Base-by-base conservation (phyloP, 495 filamentous ascomycete species). In the Neurospora sp. region DNA sequence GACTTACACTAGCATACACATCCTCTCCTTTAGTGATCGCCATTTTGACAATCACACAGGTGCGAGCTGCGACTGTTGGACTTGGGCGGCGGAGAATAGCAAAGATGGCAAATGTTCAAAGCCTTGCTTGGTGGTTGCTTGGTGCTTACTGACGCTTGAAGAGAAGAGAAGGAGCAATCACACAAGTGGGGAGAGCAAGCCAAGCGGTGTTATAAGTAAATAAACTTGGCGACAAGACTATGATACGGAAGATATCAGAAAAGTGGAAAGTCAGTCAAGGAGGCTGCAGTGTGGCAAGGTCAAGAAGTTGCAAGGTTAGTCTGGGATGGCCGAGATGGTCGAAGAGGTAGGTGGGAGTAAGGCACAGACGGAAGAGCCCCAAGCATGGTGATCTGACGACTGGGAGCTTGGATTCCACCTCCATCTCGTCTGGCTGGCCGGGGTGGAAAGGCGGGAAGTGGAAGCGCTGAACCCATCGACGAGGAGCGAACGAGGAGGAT, bases 1-100 rank as follows among this genome's bases (percentile, higher is more conserved):
- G 16, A 85, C 85, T 80, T 77, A 88, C 87, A 70, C 86, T 89
- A 74, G 84, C 86, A 77, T 89, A 89, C 71, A 87, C 86, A 83
- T 88, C 87, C 81, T 85, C 85, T 70, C 78, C 82, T 74, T 79
- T 76, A 9, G 54, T 66, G 54, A 66, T 66, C 6, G 54, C 54
- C 54, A 66, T 66, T 3, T 35, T 66, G 54, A 66, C 54, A 35
- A 35, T 35, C 54, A 66, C 80, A 78, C 80, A 78, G 80, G 14
- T 66, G 18, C 6, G 54, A 18, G 54, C 27, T 66, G 54, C 8
- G 54, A 18, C 54, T 14, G 27, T 66, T 16, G 12, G 54, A 35
- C 5, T 66, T 66, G 9, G 27, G 8, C 14, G 27, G 27, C 54
- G 54, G 23, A 7, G 6, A 14, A 66, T 18, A 18, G 14, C 14